Evolutionary conservation across 1,284 basidiomycete genomes (phyloP).

Genomic region (Boletus calvinii): DNA sequence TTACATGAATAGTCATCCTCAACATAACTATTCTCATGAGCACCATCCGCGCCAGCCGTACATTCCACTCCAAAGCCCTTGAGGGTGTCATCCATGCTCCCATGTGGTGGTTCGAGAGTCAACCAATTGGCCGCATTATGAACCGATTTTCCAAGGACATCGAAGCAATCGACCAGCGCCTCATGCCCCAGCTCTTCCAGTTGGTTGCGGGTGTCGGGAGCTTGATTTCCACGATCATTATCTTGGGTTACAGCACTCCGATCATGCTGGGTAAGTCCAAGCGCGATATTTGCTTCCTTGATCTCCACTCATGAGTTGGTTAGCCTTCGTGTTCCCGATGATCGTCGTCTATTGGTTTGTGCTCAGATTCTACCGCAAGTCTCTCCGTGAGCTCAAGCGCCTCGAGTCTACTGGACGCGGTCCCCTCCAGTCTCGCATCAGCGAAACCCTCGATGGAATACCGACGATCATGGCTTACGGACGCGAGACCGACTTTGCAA

Average conservation of each 20-base stretch:
- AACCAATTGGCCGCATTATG: constrained; percentile 47
- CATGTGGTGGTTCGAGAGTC: constrained; percentile 43
- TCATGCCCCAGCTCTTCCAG: constrained; percentile 29
- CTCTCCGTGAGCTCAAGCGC: constrained; percentile 34
- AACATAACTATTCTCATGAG: constrained; percentile 38
- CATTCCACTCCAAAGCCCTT: constrained; percentile 41
- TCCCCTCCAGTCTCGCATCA: constrained; percentile 32
- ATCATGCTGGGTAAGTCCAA: constrained; percentile 30
- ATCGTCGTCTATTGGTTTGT: constrained; percentile 28
- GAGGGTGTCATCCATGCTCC: constrained; percentile 42
- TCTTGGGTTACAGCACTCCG: constrained; percentile 29
- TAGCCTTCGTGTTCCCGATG: constrained; percentile 27
- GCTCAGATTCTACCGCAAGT: constrained; percentile 32
- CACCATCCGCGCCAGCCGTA: constrained; percentile 41
- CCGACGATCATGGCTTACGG: constrained; percentile 33
- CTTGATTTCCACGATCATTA: constrained; percentile 25
- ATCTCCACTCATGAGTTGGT: not conserved
- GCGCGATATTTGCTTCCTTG: not conserved
- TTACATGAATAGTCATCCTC: constrained; percentile 20
- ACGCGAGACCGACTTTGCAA: constrained; percentile 29
- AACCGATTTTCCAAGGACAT: constrained; percentile 50
- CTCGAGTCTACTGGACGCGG: constrained; percentile 31
- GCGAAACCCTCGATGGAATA: constrained; percentile 32
- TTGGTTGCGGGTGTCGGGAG: constrained; percentile 32
- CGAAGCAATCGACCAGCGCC: constrained; percentile 31